Evolutionary conservation across 2,329 filamentous ascomycete genomes (phyloP), one percentile per base, ranked within the genome.

Genomic region (Ilyonectria robusta): DNA sequence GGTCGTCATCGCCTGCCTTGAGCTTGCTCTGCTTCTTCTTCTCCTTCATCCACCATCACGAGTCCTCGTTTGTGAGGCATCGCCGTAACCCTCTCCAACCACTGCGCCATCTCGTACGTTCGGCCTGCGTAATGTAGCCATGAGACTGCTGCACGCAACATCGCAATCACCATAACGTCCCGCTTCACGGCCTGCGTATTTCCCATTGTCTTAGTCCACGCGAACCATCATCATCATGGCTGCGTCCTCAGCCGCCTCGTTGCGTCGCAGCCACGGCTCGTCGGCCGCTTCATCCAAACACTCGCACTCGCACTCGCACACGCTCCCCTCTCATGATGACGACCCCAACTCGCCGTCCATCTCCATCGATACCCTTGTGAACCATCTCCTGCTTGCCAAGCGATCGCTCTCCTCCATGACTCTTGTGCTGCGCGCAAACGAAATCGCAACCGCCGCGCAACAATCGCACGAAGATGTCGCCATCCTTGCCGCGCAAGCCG

Each of bases 331-430:
- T 48, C 72, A 74, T 64, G 70, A 75, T 60, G 61, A 59, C 47
- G 63, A 69, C 57, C 7, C 57, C 29, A 54, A 56, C 47, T 48
- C 61, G 10, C 51, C 67, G 4, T 70, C 70, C 51, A 77, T 81
- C 57, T 74, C 81, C 37, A 88, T 97, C 76, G 94, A 97, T 74
- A 90, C 89, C 26, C 89, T 98, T 48, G 93, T 98, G 62, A 88
- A 90, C 59, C 91, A 97, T 81, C 91, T 98, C 40, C 89, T 98
- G 46, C 91, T 92, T 33, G 93, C 95, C 9, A 98, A 98, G 79
- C 90, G 94, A 50, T 95, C 95, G 1, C 87, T 98, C 5, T 93
- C 93, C 17, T 94, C 94, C 11, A 94, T 97, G 79, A 89, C 87
- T 47, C 91, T 93, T 67, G 94, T 98, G 58, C 91, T 93, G 78